These are phyloP conservation scores for Candida sakaeoensis DNA, from an alignment of 805 yeast species.

Conservation along the genomic window DNA sequence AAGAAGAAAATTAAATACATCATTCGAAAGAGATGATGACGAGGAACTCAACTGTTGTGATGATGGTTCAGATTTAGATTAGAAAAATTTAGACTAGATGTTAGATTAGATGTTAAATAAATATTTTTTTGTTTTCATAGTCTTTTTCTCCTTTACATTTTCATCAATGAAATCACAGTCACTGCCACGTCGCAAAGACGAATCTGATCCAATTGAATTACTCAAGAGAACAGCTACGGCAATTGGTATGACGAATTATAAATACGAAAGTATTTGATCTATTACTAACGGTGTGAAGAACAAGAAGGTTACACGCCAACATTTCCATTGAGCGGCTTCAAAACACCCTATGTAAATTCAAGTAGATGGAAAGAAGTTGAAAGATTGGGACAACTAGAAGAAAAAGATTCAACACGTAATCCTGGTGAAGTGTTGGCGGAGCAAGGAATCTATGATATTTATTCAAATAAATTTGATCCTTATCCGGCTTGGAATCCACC, in stretches of 20 bases:
- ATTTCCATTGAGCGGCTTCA: constrained; percentile 36
- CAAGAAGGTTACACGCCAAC: constrained; percentile 11
- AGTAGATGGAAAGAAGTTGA: constrained; percentile 43
- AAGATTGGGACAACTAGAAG: constrained; percentile 27
- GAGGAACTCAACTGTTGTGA: neutral
- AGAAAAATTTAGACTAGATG: neutral
- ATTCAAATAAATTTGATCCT: constrained; percentile 44
- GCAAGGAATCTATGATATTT: constrained; percentile 38
- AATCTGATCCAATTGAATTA: constrained; percentile 11
- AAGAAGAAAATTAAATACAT: neutral
- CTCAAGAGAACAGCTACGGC: constrained; percentile 14
- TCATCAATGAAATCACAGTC: constrained; percentile 5
- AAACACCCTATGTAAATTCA: constrained; percentile 41
- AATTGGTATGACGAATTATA: constrained; percentile 21
- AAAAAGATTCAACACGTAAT: constrained; percentile 21
- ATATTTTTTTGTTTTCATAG: neutral
- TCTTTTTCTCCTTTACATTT: neutral
- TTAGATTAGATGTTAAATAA: neutral
- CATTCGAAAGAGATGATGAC: neutral
- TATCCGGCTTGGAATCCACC: constrained; percentile 52
- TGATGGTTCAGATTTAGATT: constrained; percentile 10
- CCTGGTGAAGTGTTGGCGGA: constrained; percentile 39
- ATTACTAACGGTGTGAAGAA: constrained; percentile 9
- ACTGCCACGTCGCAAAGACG: constrained; percentile 8
- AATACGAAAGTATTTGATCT: neutral